Evolutionary conservation across 768 basidiomycete species (phyloP), one percentile per base, ranked within the genome.

Genomic region (Hirschioporus abietinus): DNA sequence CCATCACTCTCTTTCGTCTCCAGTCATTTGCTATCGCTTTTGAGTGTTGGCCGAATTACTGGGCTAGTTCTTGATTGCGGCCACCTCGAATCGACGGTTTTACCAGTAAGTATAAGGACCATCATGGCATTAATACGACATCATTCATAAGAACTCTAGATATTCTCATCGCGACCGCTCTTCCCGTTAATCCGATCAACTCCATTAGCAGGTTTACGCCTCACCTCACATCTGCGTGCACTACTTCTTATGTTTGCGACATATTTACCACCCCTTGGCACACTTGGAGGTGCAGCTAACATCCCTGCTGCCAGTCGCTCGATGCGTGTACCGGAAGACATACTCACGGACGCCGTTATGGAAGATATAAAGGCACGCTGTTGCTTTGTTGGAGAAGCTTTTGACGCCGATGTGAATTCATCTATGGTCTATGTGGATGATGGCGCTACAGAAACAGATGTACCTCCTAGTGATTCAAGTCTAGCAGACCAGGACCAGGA

Each of bases 31-130:
- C 84, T 98, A 20, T 86, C 95, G 3, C 80, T 99, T 17, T 82
- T 97, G 68, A 88, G 95, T 1, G 87, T 88, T 7, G 97, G 97
- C 12, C 82, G 93, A 67, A 91, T 95, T 70, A 96, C 95, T 1
- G 97, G 96, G 7, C 85, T 99, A 17, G 96, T 99, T 0, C 79
- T 99, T 1, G 97, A 99, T 73, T 90, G 89, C 70, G 97, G 97
- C 0, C 89, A 96, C 74, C 82, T 96, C 3, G 97, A 99, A 75
- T 92, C 95, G 0, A 90, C 89, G 4, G 87, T 88, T 5, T 82
- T 98, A 24, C 95, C 97, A 0, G 96, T 96, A 71, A 65, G 91
- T 78, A 9, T 25, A 7, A 15, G 65, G 20, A 52, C 4, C 18
- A 52, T 60, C 6, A 34, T 42, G 12, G 2, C 20, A 25, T 15